Evolutionary conservation across 768 basidiomycete genomes (phyloP).

Genomic region (Mycena latifolia): DNA sequence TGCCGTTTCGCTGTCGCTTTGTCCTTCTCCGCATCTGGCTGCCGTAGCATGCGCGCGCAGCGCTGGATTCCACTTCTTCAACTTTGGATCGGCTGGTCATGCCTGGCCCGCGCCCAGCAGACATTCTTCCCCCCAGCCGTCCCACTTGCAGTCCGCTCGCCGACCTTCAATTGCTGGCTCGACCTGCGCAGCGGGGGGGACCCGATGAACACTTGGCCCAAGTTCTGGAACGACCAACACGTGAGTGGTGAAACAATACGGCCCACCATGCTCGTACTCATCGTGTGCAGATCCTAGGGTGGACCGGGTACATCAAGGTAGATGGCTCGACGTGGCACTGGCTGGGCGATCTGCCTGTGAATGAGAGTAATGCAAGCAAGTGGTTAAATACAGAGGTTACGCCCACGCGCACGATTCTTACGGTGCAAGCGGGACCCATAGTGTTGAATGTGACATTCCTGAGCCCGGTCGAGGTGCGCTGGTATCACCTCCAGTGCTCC

Average conservation of each 20-base stretch:
- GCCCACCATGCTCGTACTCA: neutral
- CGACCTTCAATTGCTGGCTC: slow-evolving; percentile 63
- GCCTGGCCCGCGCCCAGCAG: too few relatives aligned
- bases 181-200: slow-evolving; percentile 43
- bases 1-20: too few relatives aligned
- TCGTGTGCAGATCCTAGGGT: slow-evolving; percentile 57
- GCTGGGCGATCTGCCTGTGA: slow-evolving; percentile 51
- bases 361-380: slow-evolving; percentile 36
- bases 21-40: too few relatives aligned
- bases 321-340: slow-evolving; percentile 59
- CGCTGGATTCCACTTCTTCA: slow-evolving; percentile 8
- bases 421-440: slow-evolving; percentile 63
- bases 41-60: too few relatives aligned
- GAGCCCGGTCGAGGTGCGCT: slow-evolving; percentile 67
- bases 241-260: slow-evolving; percentile 49
- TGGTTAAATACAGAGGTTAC: slow-evolving; percentile 55
- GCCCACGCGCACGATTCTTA: slow-evolving; percentile 65
- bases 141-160: slow-evolving; percentile 66
- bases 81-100: slow-evolving; percentile 14
- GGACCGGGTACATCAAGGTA: slow-evolving; percentile 63
- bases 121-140: slow-evolving; percentile 57
- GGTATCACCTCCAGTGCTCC: neutral
- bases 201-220: slow-evolving; percentile 56
- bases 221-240: slow-evolving; percentile 60
- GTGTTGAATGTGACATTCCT: slow-evolving; percentile 64